These are phyloP conservation scores for Yamadazyma mexicana DNA, from an alignment of 1,139 yeast species.

Conservation along the genomic window DNA sequence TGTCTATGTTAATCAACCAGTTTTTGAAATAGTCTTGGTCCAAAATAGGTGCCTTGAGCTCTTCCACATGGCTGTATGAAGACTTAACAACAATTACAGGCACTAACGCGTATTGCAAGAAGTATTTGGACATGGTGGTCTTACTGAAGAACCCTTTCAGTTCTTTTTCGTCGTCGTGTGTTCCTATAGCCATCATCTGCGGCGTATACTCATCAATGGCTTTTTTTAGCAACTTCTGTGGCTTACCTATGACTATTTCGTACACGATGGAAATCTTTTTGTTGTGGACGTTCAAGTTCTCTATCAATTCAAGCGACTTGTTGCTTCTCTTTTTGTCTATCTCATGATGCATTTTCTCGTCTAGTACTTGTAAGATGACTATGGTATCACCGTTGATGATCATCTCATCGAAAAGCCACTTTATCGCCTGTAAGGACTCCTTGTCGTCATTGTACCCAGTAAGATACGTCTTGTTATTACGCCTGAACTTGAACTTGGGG, in stretches of 20 bases:
- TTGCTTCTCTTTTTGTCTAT: slow-evolving; percentile 35
- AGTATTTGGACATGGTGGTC: slow-evolving; percentile 57
- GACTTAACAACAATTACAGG: slow-evolving; percentile 73
- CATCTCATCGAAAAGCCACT: slow-evolving; percentile 68
- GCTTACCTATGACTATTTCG: slow-evolving; percentile 65
- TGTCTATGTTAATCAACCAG: slow-evolving; percentile 27
- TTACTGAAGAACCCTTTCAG: slow-evolving; percentile 45
- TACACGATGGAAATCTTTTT: slow-evolving; percentile 55
- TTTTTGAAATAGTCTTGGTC: slow-evolving; percentile 31
- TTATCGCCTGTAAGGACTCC: slow-evolving; percentile 59
- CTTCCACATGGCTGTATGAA: slow-evolving; percentile 39
- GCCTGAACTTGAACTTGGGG: slow-evolving; percentile 50
- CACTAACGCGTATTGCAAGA: slow-evolving; percentile 64
- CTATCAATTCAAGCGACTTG: slow-evolving; percentile 40
- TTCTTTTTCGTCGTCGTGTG: slow-evolving; percentile 40
- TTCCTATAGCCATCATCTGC: slow-evolving; percentile 64
- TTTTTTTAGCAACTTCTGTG: slow-evolving; percentile 51
- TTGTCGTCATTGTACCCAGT: slow-evolving; percentile 61
- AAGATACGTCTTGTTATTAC: slow-evolving; percentile 62
- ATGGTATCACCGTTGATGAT: slow-evolving; percentile 65
- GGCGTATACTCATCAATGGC: slow-evolving; percentile 66
- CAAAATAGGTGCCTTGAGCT: slow-evolving; percentile 25
- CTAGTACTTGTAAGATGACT: slow-evolving; percentile 59
- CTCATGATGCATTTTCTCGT: slow-evolving; percentile 32
- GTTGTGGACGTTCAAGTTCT: slow-evolving; percentile 45